phyloP scores from a whole-genome alignment of 441 rosid genomes.

The Corymbia citriodora region DNA sequence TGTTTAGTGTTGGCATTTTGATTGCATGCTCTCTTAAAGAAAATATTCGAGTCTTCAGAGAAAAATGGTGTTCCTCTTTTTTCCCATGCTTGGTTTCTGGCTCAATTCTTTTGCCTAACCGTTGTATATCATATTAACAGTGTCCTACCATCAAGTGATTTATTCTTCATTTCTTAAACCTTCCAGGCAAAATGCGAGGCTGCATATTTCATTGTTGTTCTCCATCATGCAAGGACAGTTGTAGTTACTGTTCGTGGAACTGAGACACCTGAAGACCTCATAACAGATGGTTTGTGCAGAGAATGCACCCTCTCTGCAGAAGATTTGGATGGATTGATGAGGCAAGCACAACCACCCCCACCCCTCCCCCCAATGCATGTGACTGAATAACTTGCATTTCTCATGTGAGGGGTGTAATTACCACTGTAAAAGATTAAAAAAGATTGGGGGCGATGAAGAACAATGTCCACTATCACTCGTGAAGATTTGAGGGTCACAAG shows the following conservation, averaged over 20 bases:
- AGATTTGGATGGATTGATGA: constrained; percentile 74
- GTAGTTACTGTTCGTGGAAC: constrained; percentile 90
- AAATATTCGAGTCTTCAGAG: neutral
- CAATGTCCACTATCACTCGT: neutral
- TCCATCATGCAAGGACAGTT: constrained; percentile 59
- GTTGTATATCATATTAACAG: neutral
- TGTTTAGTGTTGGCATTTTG: neutral
- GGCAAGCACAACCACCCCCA: constrained; percentile 39
- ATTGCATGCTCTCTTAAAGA: neutral
- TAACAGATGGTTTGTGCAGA: constrained; percentile 84
- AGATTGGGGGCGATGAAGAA: neutral
- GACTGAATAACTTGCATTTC: neutral
- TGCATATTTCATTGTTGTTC: constrained; percentile 81
- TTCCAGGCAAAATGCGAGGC: constrained; percentile 72
- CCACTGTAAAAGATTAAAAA: neutral
- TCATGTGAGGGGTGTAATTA: neutral
- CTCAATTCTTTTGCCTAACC: neutral
- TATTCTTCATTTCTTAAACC: neutral
- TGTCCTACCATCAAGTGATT: neutral
- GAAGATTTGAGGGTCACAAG: neutral
- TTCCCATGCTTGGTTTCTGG: neutral
- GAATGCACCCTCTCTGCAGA: constrained; percentile 52
- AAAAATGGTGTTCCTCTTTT: neutral
- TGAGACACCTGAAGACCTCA: constrained; percentile 94
- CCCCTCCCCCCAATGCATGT: neutral